Evolutionary conservation across 805 yeast genomes (phyloP).

Genomic region (Kuraishia capsulata): DNA sequence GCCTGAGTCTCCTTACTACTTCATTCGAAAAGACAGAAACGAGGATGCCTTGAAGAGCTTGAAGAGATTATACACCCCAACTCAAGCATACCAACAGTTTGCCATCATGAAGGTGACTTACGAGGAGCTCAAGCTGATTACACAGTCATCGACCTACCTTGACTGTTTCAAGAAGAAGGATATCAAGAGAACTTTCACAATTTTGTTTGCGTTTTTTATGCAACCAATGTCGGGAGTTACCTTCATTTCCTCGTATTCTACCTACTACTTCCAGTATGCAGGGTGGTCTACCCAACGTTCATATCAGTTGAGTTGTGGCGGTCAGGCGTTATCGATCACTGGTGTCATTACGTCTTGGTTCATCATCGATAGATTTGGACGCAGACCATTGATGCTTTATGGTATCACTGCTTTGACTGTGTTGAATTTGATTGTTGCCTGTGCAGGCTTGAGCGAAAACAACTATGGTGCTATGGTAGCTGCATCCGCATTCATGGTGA

Average conservation of each 20-base stretch:
- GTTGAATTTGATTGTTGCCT: conserved; percentile 15
- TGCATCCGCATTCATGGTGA: conserved; percentile 4
- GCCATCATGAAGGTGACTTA: conserved; percentile 9
- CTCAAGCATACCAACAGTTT: conserved; percentile 2
- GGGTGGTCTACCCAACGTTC: conserved; percentile 9
- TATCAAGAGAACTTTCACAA: conserved; percentile 36
- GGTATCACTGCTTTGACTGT: conserved; percentile 5
- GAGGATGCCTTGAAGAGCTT: conserved; percentile 31
- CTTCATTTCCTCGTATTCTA: conserved; percentile 52
- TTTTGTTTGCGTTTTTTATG: conserved; percentile 41
- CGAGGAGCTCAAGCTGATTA: conserved; percentile 28
- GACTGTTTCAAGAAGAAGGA: conserved; percentile 44
- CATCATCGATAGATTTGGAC: conserved; percentile 28
- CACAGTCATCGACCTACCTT: conserved; percentile 31
- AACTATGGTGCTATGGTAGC: conserved; percentile 6
- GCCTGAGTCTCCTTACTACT: conserved; percentile 14
- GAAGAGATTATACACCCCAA: conserved; percentile 10
- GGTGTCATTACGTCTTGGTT: conserved; percentile 30
- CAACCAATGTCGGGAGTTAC: conserved; percentile 55
- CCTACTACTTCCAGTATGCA: conserved; percentile 22
- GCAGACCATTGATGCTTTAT: conserved; percentile 18
- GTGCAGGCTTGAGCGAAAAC: conserved; percentile 9
- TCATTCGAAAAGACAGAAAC: conserved; percentile 26
- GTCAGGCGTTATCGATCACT: conserved; percentile 20
- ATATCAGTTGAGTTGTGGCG: conserved; percentile 17